Evolutionary conservation across 2,329 filamentous ascomycete genomes (phyloP).

Genomic region (Gliomastix tumulicola): DNA sequence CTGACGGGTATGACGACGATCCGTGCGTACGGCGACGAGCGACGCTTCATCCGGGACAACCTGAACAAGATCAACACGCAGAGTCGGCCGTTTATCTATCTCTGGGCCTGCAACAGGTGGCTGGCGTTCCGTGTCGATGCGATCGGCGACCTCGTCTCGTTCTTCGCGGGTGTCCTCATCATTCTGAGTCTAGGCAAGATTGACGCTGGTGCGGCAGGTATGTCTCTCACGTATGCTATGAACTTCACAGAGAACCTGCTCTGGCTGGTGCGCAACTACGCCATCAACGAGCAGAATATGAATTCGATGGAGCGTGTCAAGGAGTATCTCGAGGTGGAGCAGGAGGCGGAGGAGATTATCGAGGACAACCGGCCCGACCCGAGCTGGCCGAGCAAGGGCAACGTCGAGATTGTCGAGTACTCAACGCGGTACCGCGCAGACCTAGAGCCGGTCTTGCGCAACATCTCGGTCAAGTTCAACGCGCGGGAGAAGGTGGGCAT

Average conservation of each 20-base stretch:
- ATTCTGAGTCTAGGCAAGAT: slow-evolving; percentile 75
- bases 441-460: slow-evolving; percentile 76
- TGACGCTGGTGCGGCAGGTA: slow-evolving; percentile 84
- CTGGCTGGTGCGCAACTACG: slow-evolving; percentile 92
- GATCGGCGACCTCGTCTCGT: slow-evolving; percentile 83
- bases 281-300: slow-evolving; percentile 98
- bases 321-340: slow-evolving; percentile 93
- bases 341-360: slow-evolving; percentile 75
- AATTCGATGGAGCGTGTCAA: slow-evolving; percentile 97
- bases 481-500: slow-evolving; percentile 92
- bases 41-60: slow-evolving; percentile 90
- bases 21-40: slow-evolving; percentile 89
- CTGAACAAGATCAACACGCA: slow-evolving; percentile 82
- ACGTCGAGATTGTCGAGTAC: slow-evolving; percentile 83
- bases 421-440: slow-evolving; percentile 84
- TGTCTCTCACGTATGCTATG: slow-evolving; percentile 92
- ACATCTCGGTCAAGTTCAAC: slow-evolving; percentile 79
- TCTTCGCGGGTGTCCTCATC: slow-evolving; percentile 90
- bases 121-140: slow-evolving; percentile 87
- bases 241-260: slow-evolving; percentile 95
- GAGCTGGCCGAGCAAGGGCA: slow-evolving; percentile 80
- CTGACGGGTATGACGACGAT: slow-evolving; percentile 93
- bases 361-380: slow-evolving; percentile 69
- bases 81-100: slow-evolving; percentile 86
- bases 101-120: slow-evolving; percentile 97